Evolutionary conservation across 2,329 filamentous ascomycete species (phyloP), one percentile per base, ranked within the genome.

Genomic region (Xylariales sp.): DNA sequence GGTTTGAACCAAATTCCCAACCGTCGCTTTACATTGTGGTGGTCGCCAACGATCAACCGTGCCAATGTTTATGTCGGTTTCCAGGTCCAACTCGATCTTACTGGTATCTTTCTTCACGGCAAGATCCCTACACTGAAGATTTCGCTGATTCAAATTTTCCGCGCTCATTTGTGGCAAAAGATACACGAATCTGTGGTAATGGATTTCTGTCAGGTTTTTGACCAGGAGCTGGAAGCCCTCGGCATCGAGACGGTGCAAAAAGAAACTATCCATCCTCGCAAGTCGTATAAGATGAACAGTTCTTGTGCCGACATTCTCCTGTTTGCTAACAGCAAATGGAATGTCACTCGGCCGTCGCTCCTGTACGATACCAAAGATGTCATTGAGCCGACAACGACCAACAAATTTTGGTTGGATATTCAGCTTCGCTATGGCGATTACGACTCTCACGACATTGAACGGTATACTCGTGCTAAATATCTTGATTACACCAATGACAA

Each of bases 201-300:
- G 96, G 96, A 99, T 85, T 81, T 99, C 77, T 98, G 96, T 75
- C 97, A 99, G 78, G 96, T 99, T 14, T 97, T 99, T 74, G 96
- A 99, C 73, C 95, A 98, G 77, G 96, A 99, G 79, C 84, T 99
- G 50, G 96, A 99, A 80, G 94, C 96, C 39, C 85, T 99, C 3
- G 94, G 94, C 43, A 97, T 99, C 66, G 96, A 99, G 81, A 97
- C 94, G 1, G 96, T 98, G 4, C 96, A 99, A 79, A 99, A 99
- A 81, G 96, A 99, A 83, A 98, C 96, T 0, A 99, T 99, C 67
- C 96, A 99, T 84, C 96, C 96, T 60, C 89, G 96, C 88, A 99
- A 99, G 83, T 97, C 94, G 4, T 99, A 99, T 89, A 99, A 99
- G 89, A 99, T 99, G 96, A 99, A 99, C 85, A 97, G 94, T 76